Evolutionary conservation across 768 basidiomycete species (phyloP), one percentile per base, ranked within the genome.

Genomic region (Tephrocybe sp.): DNA sequence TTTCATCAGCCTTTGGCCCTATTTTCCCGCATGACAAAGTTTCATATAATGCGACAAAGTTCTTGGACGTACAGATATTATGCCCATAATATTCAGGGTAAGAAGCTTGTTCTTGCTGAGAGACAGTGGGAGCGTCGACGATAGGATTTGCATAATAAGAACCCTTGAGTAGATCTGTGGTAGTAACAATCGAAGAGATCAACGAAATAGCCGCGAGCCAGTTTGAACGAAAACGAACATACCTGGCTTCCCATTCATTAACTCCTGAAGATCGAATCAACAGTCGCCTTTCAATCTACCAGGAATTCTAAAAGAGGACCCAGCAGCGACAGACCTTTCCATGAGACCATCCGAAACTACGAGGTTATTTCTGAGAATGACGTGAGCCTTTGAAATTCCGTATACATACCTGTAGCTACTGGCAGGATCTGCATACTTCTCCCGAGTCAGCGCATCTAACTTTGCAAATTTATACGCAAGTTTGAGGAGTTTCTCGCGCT

Each of bases 321-420:
- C 20, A 33, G 36, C 38, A 39, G 23, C 32, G 35, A 53, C 51
- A 35, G 58, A 84, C 89, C 78, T 98, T 97, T 48, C 96, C 96
- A 68, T 96, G 91, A 39, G 88, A 91, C 96, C 96, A 98, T n/a
- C 96, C 96, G 67, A 94, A 98, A 64, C 87, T 89, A 55, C 41
- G 33, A 23, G 11, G 30, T n/a, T 19, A 43, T 16, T 31, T 39
- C 35, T 41, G 22, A 13, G 53, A n/a, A 45, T 23, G 39, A 35
- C 17, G 11, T 35, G n/a, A 16, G 44, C 7, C 16, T 4, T n/a
- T 10, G 16, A n/a, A 20, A 22, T 34, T 10, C 5, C n/a, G 8
- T 34, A 16, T 34, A 64, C 77, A 45, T 54, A 88, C 87, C 89
- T 89, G 62, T 92, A 97, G 50, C 78, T 80, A 58, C 84, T 88